These are phyloP conservation scores for Wickerhamiella australiensis DNA, from an alignment of 805 yeast genomes.

Conservation along the genomic window DNA sequence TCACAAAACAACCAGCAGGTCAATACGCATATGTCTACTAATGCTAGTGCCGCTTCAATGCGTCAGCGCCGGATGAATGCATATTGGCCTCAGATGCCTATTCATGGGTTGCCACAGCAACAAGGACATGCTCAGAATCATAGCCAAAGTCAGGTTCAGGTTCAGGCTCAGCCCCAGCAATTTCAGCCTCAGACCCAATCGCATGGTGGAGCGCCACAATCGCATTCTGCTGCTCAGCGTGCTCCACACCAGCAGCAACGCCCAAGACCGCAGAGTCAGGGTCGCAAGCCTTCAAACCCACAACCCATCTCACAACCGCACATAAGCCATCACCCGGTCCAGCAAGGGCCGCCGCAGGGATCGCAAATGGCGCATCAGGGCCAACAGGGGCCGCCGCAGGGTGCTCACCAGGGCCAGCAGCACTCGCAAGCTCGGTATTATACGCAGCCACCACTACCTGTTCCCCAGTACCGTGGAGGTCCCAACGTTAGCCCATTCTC, in stretches of 20 bases:
- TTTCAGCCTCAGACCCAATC: background rate
- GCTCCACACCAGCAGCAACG: background rate
- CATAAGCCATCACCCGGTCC: too few species aligned
- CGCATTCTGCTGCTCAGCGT: background rate
- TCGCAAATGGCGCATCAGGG: background rate
- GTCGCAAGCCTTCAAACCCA: background rate
- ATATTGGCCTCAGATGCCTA: background rate
- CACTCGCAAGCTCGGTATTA: background rate
- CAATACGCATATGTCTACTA: background rate
- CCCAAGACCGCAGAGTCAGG: background rate
- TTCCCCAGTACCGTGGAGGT: background rate
- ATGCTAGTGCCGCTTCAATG: slow-evolving; percentile 6
- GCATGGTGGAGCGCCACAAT: background rate
- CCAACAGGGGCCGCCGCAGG: background rate
- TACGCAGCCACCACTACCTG: background rate
- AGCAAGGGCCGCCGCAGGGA: background rate
- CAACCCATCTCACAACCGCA: too few species aligned
- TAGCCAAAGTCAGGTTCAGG: background rate
- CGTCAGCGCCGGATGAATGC: background rate
- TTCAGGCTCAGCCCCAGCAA: background rate
- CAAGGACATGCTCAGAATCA: too few species aligned
- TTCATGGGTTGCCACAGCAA: background rate
- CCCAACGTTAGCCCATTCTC: background rate
- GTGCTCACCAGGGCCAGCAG: background rate
- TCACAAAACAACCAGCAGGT: background rate